Percentiles rank a stretch among this genome's conserved stretches.
phyloP scores from a whole-genome alignment of 768 basidiomycete genomes.

The Tricholomella constricta region DNA sequence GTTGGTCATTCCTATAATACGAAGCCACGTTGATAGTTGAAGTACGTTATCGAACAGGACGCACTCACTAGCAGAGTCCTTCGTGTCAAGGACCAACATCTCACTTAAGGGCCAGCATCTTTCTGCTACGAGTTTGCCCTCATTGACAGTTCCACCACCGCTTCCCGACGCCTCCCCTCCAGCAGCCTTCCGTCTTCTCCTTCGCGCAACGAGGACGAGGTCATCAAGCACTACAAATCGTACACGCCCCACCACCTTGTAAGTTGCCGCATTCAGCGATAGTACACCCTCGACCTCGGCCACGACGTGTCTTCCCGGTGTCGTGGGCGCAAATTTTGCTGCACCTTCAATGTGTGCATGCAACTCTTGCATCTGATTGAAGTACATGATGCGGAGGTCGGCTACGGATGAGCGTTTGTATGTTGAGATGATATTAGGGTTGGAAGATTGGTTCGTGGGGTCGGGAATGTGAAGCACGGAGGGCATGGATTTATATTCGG shows the following conservation, averaged over 20 bases:
- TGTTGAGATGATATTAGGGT: slow-evolving; percentile 39
- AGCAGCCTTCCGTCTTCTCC: slow-evolving; percentile 63
- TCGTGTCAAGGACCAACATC: slow-evolving; percentile 93
- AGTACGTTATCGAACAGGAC: background rate
- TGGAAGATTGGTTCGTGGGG: slow-evolving; percentile 60
- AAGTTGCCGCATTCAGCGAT: slow-evolving; percentile 91
- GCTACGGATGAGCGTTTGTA: slow-evolving; percentile 88
- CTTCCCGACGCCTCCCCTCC: slow-evolving; percentile 32
- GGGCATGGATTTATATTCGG: slow-evolving; percentile 96
- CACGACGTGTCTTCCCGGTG: slow-evolving; percentile 89
- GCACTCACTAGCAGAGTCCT: slow-evolving; percentile 84
- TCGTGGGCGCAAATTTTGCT: slow-evolving; percentile 90
- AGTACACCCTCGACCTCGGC: slow-evolving; percentile 81
- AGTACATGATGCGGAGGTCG: slow-evolving; percentile 92
- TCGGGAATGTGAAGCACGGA: slow-evolving; percentile 90
- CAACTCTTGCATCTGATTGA: slow-evolving; percentile 89
- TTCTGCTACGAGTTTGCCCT: slow-evolving; percentile 89
- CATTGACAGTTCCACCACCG: slow-evolving; percentile 47
- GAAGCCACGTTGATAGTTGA: slow-evolving; percentile 1
- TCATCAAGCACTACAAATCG: slow-evolving; percentile 93
- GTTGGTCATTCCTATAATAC: slow-evolving; percentile 80
- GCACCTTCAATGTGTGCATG: slow-evolving; percentile 93
- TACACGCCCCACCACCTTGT: slow-evolving; percentile 86
- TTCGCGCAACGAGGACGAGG: slow-evolving; percentile 82
- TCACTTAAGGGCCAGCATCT: slow-evolving; percentile 92